Evolutionary conservation across 1,139 yeast species (phyloP).

Genomic region (Waltiozyma sp.): DNA sequence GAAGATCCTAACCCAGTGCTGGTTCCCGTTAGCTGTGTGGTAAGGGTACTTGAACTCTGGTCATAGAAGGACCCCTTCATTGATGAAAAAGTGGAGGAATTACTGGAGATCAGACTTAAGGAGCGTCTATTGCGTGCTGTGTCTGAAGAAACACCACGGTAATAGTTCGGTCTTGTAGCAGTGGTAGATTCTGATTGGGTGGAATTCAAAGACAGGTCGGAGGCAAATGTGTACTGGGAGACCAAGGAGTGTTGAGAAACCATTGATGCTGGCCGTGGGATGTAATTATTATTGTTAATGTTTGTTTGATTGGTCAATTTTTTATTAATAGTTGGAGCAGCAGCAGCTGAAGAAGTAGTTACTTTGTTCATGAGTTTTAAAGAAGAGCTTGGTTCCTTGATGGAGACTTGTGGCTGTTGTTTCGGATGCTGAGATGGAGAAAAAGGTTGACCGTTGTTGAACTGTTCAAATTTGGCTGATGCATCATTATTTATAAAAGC

Average conservation of each 20-base stretch:
- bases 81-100: slow-evolving; percentile 31
- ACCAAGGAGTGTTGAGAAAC: slow-evolving; percentile 48
- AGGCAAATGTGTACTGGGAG: slow-evolving; percentile 14
- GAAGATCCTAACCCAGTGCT: slow-evolving; percentile 2
- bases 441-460: neutral
- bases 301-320: too few species aligned
- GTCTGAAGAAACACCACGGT: slow-evolving; percentile 17
- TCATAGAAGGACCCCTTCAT: slow-evolving; percentile 30
- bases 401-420: slow-evolving; percentile 6
- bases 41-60: slow-evolving; percentile 1
- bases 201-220: slow-evolving; percentile 14
- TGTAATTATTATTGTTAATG: slow-evolving; percentile 2
- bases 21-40: neutral
- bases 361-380: slow-evolving; percentile 2
- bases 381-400: slow-evolving; percentile 16
- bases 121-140: slow-evolving; percentile 21
- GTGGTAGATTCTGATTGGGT: slow-evolving; percentile 7
- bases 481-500: neutral
- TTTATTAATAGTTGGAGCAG: too few species aligned
- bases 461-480: neutral
- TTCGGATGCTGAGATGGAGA: neutral
- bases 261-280: slow-evolving; percentile 52
- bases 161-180: slow-evolving; percentile 12
- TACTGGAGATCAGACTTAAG: slow-evolving; percentile 26
- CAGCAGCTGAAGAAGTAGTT: slow-evolving; percentile 2